Conservation (phyloP, 2,329 filamentous ascomycete genomes). For the Scorias spongiosa region DNA sequence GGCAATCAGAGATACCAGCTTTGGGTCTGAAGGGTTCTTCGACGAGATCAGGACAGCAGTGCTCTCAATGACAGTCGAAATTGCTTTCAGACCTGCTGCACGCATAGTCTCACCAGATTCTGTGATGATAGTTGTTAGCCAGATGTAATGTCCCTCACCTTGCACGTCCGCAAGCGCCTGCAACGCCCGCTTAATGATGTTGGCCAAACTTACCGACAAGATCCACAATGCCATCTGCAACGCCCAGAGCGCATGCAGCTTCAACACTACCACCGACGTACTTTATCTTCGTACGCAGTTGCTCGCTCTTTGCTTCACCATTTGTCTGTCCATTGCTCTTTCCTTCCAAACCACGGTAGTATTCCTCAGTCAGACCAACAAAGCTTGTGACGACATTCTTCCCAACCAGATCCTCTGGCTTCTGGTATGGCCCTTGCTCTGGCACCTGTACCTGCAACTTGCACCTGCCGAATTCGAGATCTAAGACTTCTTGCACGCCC, state of each 20-base stretch:
- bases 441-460: constrained; percentile 96
- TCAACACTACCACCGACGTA: constrained; percentile 95
- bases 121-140: constrained; percentile 22
- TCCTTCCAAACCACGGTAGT: constrained; percentile 66
- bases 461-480: constrained; percentile 80
- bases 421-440: constrained; percentile 57
- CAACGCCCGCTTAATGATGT: background rate
- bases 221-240: constrained; percentile 94
- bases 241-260: constrained; percentile 85
- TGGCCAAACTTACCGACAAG: constrained; percentile 59
- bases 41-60: constrained; percentile 88
- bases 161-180: no score
- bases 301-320: constrained; percentile 29
- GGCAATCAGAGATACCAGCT: constrained; percentile 69
- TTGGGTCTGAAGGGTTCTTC: constrained; percentile 61
- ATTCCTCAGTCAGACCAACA: constrained; percentile 64
- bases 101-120: constrained; percentile 98
- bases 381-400: constrained; percentile 95
- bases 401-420: constrained; percentile 66
- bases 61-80: constrained; percentile 81
- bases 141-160: no score
- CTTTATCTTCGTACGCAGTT: constrained; percentile 74
- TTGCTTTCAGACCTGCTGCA: constrained; percentile 81
- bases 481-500: constrained; percentile 72
- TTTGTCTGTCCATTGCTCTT: constrained; percentile 25